Conservation (phyloP, 2,329 filamentous ascomycete genomes). For the Apiospora koreana region DNA sequence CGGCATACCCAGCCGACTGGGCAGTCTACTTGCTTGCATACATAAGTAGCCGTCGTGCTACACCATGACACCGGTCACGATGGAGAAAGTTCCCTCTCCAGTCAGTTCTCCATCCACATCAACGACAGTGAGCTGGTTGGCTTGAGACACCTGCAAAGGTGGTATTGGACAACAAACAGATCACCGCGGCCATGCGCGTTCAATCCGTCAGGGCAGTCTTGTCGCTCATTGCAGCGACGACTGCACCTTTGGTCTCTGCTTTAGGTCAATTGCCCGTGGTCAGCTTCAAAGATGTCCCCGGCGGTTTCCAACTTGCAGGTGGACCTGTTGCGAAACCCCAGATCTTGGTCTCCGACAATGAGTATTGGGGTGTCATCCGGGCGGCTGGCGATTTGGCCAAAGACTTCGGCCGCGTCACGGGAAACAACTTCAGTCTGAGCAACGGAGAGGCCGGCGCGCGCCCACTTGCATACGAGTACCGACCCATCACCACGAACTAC, state of each 20-base stretch:
- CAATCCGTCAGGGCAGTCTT: background rate
- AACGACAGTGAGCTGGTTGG: background rate
- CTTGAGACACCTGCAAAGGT: background rate
- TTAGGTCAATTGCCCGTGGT: slow-evolving; percentile 32
- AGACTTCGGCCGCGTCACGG: slow-evolving; percentile 73
- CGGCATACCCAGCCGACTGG: background rate
- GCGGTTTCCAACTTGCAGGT: slow-evolving; percentile 28
- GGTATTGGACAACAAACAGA: background rate
- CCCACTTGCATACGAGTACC: slow-evolving; percentile 43
- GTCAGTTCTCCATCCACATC: background rate
- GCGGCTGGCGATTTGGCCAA: slow-evolving; percentile 66
- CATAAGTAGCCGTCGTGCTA: background rate
- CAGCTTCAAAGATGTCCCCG: slow-evolving; percentile 23
- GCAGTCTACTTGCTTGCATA: background rate
- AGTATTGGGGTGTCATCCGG: slow-evolving; percentile 69
- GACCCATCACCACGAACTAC: slow-evolving; percentile 47
- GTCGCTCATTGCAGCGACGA: slow-evolving; percentile 13
- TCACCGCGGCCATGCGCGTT: background rate
- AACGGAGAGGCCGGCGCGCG: slow-evolving; percentile 42
- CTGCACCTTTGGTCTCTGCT: slow-evolving; percentile 18
- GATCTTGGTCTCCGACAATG: slow-evolving; percentile 57
- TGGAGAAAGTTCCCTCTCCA: background rate
- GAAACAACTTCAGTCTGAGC: slow-evolving; percentile 61
- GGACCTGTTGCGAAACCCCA: slow-evolving; percentile 28
- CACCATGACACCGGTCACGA: background rate